Conservation (phyloP, 495 filamentous ascomycete genomes). For the Halenospora varia region DNA sequence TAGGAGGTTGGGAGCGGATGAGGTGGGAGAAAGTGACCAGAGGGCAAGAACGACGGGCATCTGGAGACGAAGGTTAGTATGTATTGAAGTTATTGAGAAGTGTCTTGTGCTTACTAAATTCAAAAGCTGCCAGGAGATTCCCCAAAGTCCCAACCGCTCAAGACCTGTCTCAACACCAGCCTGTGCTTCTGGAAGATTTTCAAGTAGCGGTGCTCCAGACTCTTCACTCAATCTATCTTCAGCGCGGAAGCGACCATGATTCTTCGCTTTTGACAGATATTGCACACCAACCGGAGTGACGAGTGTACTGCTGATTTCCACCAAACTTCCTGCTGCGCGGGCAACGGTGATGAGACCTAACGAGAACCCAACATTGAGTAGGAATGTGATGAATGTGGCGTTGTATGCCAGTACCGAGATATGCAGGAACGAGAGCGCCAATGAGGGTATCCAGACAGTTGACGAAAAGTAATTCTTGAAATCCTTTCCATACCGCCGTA, state of each 20-base stretch:
- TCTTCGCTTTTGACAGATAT: slow-evolving; percentile 27
- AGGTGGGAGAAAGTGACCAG: slow-evolving; percentile 23
- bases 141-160: slow-evolving; percentile 40
- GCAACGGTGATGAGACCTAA: slow-evolving; percentile 48
- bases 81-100: slow-evolving; percentile 1
- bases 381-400: slow-evolving; percentile 57
- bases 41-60: slow-evolving; percentile 35
- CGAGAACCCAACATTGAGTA: slow-evolving; percentile 51
- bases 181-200: not conserved
- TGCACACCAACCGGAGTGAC: slow-evolving; percentile 36
- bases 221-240: not conserved
- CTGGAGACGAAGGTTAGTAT: slow-evolving; percentile 23
- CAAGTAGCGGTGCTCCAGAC: not conserved
- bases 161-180: slow-evolving; percentile 30
- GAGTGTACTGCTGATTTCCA: slow-evolving; percentile 47
- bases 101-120: slow-evolving; percentile 30
- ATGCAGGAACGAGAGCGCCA: slow-evolving; percentile 52
- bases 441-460: slow-evolving; percentile 47
- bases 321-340: slow-evolving; percentile 46
- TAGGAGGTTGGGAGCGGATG: not conserved
- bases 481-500: slow-evolving; percentile 21
- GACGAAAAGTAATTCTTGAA: slow-evolving; percentile 39
- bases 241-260: slow-evolving; percentile 14
- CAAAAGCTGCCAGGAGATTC: slow-evolving; percentile 34
- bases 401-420: slow-evolving; percentile 56